These are phyloP conservation scores for Solidago caesia DNA, from an alignment of 129 eudicot species.

Conservation along the genomic window DNA sequence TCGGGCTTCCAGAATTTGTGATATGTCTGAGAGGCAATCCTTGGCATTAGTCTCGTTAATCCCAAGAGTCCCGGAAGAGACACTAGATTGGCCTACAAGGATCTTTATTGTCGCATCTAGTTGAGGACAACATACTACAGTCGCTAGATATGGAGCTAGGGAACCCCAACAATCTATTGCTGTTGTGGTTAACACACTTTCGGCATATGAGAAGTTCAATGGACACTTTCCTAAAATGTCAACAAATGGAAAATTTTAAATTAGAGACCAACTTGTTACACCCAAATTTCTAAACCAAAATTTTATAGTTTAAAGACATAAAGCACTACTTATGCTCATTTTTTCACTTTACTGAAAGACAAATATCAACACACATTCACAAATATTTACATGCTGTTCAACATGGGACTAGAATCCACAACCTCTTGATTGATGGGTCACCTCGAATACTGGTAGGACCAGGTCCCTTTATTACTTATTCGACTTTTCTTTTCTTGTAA, in stretches of 20 bases:
- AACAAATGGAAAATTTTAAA: neutral
- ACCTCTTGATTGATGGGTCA: no score
- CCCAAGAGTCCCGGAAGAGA: constrained; percentile 27
- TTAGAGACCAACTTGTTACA: no score
- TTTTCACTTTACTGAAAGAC: no score
- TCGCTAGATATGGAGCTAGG: constrained; percentile 64
- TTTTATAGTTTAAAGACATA: no score
- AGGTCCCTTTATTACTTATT: no score
- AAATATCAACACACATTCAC: no score
- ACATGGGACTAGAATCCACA: no score
- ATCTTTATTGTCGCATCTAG: constrained; percentile 47
- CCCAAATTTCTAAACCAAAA: no score
- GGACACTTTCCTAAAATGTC: constrained; percentile 51
- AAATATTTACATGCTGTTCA: no score
- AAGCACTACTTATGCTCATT: no score
- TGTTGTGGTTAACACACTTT: constrained; percentile 41
- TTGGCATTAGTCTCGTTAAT: constrained; percentile 38
- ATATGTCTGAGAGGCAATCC: constrained; percentile 57
- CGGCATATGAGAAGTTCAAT: constrained; percentile 47
- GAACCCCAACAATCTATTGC: constrained; percentile 67
- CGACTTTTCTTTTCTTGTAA: no score
- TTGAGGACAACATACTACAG: constrained; percentile 74
- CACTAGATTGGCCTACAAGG: constrained; percentile 55
- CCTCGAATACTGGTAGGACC: no score
- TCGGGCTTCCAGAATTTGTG: constrained; percentile 42